phyloP scores from a whole-genome alignment of 1,139 yeast species.

The Suhomyces ambrosiae region DNA sequence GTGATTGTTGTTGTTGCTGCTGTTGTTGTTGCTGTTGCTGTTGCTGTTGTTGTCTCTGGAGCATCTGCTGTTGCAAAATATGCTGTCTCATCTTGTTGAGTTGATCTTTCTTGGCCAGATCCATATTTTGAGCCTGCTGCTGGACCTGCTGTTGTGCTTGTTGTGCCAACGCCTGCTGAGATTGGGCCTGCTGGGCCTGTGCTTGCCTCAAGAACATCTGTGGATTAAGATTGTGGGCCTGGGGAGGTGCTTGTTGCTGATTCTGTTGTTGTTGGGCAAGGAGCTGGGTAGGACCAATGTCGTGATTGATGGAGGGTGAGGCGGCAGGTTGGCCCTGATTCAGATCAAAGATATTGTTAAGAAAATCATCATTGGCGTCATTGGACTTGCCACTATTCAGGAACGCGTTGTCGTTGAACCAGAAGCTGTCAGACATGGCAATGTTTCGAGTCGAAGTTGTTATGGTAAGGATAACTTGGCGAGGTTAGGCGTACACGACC shows the following conservation, averaged over 20 bases:
- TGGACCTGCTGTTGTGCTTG: constrained; percentile 17
- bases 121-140: constrained; percentile 18
- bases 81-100: constrained; percentile 41
- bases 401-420: constrained; percentile 48
- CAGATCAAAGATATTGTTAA: constrained; percentile 39
- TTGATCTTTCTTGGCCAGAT: constrained; percentile 28
- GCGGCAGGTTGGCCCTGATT: constrained; percentile 8
- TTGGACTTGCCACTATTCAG: constrained; percentile 20
- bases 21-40: constrained; percentile 12
- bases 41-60: constrained; percentile 21
- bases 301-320: constrained; percentile 15
- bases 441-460: not conserved
- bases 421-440: constrained; percentile 43
- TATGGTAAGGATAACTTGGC: not conserved
- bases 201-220: constrained; percentile 29
- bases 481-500: too few species aligned
- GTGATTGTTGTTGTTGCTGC: constrained; percentile 12
- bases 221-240: constrained; percentile 22
- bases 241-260: constrained; percentile 8
- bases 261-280: constrained; percentile 7
- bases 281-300: constrained; percentile 18
- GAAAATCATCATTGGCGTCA: constrained; percentile 34
- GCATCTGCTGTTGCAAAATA: constrained; percentile 44
- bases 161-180: constrained; percentile 14
- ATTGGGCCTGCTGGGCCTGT: constrained; percentile 14